These are phyloP conservation scores for Rhodocollybia butyracea DNA, from an alignment of 768 basidiomycete genomes.

Conservation along the genomic window DNA sequence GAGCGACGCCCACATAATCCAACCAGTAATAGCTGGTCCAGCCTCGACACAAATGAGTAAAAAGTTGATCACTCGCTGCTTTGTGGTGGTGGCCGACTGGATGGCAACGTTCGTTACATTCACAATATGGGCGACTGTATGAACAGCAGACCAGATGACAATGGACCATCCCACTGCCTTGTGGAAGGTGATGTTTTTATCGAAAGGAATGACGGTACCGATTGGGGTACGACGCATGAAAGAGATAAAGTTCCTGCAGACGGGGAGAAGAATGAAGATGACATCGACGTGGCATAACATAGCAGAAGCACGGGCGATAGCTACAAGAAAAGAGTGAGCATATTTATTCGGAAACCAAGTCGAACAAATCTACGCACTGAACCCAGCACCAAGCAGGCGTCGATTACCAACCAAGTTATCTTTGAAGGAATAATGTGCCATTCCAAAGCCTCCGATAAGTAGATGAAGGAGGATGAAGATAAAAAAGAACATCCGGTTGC, in stretches of 20 bases:
- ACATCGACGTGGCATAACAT: slow-evolving; percentile 90
- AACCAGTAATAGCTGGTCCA: slow-evolving; percentile 80
- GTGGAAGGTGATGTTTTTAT: slow-evolving; percentile 71
- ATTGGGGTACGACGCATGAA: slow-evolving; percentile 82
- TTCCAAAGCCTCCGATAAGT: slow-evolving; percentile 73
- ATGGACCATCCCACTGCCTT: slow-evolving; percentile 75
- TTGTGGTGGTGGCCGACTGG: slow-evolving; percentile 47
- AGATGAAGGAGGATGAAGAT: slow-evolving; percentile 80
- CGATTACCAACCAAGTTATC: slow-evolving; percentile 74
- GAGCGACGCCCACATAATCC: slow-evolving; percentile 80
- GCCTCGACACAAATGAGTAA: slow-evolving; percentile 76
- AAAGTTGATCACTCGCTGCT: slow-evolving; percentile 65
- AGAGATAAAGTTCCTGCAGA: slow-evolving; percentile 95
- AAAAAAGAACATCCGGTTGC: slow-evolving; percentile 72
- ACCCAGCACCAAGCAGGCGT: slow-evolving; percentile 70
- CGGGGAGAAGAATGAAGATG: slow-evolving; percentile 89
- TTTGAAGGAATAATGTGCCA: slow-evolving; percentile 73
- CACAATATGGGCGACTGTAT: slow-evolving; percentile 82
- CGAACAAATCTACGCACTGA: too few species aligned
- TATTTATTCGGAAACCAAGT: background rate
- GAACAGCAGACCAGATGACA: slow-evolving; percentile 70
- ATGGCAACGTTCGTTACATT: slow-evolving; percentile 73
- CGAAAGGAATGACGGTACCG: slow-evolving; percentile 73
- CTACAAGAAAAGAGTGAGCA: slow-evolving; percentile 39
- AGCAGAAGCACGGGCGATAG: slow-evolving; percentile 84